Percentiles rank a stretch among this genome's conserved stretches.
Conservation (phyloP, 2,329 filamentous ascomycete species). For the Onygenales sp. region DNA sequence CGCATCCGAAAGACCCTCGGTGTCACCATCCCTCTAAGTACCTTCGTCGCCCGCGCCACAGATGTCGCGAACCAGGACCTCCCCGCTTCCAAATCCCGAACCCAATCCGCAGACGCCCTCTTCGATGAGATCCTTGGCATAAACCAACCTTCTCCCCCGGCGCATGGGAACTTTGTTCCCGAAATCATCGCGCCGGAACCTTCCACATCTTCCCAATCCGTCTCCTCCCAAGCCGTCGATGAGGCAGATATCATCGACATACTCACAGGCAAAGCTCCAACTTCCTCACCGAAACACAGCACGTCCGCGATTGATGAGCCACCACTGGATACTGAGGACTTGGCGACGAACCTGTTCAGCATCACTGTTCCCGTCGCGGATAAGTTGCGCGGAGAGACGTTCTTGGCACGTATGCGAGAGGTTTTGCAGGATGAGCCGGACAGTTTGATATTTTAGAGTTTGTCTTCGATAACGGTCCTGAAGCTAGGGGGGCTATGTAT, state of each 20-base stretch:
- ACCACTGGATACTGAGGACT: slow-evolving; percentile 6
- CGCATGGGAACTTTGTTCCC: slow-evolving; percentile 59
- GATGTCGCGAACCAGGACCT: slow-evolving; percentile 82
- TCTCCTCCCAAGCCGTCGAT: slow-evolving; percentile 22
- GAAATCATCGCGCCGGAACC: slow-evolving; percentile 52
- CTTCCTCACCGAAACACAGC: slow-evolving; percentile 19
- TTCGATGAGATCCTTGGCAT: slow-evolving; percentile 77
- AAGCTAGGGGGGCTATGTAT: no score
- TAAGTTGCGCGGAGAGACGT: slow-evolving; percentile 69
- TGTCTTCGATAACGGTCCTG: no score
- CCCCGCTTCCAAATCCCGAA: slow-evolving; percentile 53
- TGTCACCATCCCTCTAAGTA: slow-evolving; percentile 71
- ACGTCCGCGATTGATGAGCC: not conserved
- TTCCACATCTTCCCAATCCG: not conserved
- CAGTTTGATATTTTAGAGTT: slow-evolving; percentile 48
- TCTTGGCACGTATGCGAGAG: slow-evolving; percentile 76
- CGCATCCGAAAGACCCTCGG: slow-evolving; percentile 69
- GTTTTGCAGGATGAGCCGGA: slow-evolving; percentile 74
- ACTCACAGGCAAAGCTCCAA: slow-evolving; percentile 44
- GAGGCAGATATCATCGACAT: slow-evolving; percentile 76
- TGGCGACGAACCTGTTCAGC: slow-evolving; percentile 67
- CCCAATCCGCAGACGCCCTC: slow-evolving; percentile 60
- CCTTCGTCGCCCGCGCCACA: slow-evolving; percentile 75
- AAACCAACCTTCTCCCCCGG: slow-evolving; percentile 30
- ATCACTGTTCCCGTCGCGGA: slow-evolving; percentile 70